These are phyloP conservation scores for Haplosporangium sp. DNA, from an alignment of 371 early-diverging fungal species.

Conservation along the genomic window DNA sequence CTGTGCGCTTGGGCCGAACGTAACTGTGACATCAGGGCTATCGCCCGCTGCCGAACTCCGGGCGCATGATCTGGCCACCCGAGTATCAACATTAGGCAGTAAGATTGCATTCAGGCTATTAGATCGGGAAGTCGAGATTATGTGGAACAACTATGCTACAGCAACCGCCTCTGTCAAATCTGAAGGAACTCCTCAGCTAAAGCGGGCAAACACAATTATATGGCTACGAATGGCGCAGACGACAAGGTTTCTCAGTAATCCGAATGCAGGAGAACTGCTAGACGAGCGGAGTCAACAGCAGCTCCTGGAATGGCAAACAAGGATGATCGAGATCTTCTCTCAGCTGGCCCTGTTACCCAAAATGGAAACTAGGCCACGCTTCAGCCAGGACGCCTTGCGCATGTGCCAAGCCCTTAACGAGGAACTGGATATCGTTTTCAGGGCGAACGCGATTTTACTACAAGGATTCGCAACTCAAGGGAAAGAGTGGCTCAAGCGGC, in stretches of 20 bases:
- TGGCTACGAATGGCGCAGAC: conserved; percentile 35
- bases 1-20: conserved; percentile 19
- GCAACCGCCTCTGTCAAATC: conserved; percentile 17
- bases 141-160: conserved; percentile 38
- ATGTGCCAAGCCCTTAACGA: conserved; percentile 33
- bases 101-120: conserved; percentile 3
- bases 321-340: conserved; percentile 16
- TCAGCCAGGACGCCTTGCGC: conserved; percentile 12
- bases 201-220: conserved; percentile 12
- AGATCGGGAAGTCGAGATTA: conserved; percentile 16
- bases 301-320: conserved; percentile 33
- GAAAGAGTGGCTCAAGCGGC: conserved; percentile 13
- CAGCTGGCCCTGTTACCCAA: conserved; percentile 34
- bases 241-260: neutral
- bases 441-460: conserved; percentile 25
- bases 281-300: neutral
- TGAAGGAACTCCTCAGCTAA: neutral
- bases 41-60: neutral
- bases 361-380: conserved; percentile 27
- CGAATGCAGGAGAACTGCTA: neutral
- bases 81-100: conserved; percentile 1
- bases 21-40: conserved; percentile 3
- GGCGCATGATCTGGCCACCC: conserved; percentile 3
- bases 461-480: conserved; percentile 23
- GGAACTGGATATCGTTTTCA: conserved; percentile 32